Percentiles rank a stretch among this genome's conserved stretches.
phyloP scores from a whole-genome alignment of 2,329 filamentous ascomycete genomes.

The Paraconiothyrium sp. region DNA sequence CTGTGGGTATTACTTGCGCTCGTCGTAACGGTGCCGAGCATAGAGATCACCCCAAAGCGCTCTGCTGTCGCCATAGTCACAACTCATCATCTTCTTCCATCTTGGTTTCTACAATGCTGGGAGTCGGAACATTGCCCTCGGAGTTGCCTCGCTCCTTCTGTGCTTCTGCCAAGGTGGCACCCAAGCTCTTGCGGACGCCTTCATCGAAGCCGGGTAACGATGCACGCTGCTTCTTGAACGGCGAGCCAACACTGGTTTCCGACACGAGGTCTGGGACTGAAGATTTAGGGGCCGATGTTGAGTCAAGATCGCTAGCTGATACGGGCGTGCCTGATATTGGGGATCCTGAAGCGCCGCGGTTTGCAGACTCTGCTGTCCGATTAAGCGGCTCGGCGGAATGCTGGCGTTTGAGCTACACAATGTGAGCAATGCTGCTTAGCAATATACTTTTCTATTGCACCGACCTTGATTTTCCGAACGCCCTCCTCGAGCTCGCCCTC shows the following conservation, averaged over 20 bases:
- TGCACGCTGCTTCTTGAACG: constrained; percentile 78
- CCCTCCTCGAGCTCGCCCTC: constrained; percentile 81
- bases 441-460: constrained; percentile 29
- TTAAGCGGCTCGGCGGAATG: constrained; percentile 76
- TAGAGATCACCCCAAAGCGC: constrained; percentile 30
- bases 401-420: constrained; percentile 76
- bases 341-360: constrained; percentile 36
- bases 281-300: constrained; percentile 45
- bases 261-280: constrained; percentile 54
- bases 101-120: constrained; percentile 37
- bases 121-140: constrained; percentile 38
- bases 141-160: constrained; percentile 47
- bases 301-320: constrained; percentile 25
- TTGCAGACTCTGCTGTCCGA: constrained; percentile 36
- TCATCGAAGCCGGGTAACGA: constrained; percentile 64
- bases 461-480: constrained; percentile 82
- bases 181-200: constrained; percentile 51
- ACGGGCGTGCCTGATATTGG: constrained; percentile 38
- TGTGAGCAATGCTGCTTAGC: constrained; percentile 26
- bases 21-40: background rate
- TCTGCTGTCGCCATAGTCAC: constrained; percentile 47
- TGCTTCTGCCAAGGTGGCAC: constrained; percentile 41
- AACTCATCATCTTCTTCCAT: constrained; percentile 58
- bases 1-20: background rate
- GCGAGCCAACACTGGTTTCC: constrained; percentile 69